Evolutionary conservation across 371 early-diverging fungal genomes (phyloP).

Genomic region (Homolaphlyctis polyrhiza): DNA sequence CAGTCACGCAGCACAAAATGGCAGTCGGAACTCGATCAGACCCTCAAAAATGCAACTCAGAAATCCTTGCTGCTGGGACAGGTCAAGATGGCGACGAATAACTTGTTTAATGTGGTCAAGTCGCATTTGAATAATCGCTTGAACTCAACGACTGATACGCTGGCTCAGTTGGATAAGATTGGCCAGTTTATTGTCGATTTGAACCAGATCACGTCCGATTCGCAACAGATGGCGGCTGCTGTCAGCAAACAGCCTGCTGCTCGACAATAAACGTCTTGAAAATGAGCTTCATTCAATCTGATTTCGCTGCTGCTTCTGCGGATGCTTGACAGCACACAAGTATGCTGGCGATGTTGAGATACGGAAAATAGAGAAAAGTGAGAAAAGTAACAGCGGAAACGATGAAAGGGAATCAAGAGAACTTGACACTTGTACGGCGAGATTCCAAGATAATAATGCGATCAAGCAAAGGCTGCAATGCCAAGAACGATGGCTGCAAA

Average conservation of each 20-base stretch:
- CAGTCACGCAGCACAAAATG: slow-evolving; percentile 33
- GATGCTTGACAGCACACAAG: no score
- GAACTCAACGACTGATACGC: slow-evolving; percentile 32
- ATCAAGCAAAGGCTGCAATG: not conserved
- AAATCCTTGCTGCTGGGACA: slow-evolving; percentile 49
- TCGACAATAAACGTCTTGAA: no score
- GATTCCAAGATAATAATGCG: not conserved
- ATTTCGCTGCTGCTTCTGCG: no score
- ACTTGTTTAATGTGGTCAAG: slow-evolving; percentile 44
- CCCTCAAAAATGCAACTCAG: slow-evolving; percentile 38
- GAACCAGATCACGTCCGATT: slow-evolving; percentile 18
- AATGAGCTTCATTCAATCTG: no score
- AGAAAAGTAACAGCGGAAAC: not conserved
- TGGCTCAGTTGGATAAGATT: slow-evolving; percentile 47
- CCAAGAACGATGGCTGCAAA: not conserved
- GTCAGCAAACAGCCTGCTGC: no score
- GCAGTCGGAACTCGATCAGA: slow-evolving; percentile 43
- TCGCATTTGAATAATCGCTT: slow-evolving; percentile 44
- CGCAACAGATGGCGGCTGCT: no score
- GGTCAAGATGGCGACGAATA: slow-evolving; percentile 49
- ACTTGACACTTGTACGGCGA: not conserved
- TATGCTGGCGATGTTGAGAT: no score
- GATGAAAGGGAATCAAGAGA: not conserved
- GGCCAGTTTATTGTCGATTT: slow-evolving; percentile 41
- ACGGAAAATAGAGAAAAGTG: not conserved